Evolutionary conservation across 768 basidiomycete species (phyloP), one percentile per base, ranked within the genome.

Genomic region (Termitomyces sp.): DNA sequence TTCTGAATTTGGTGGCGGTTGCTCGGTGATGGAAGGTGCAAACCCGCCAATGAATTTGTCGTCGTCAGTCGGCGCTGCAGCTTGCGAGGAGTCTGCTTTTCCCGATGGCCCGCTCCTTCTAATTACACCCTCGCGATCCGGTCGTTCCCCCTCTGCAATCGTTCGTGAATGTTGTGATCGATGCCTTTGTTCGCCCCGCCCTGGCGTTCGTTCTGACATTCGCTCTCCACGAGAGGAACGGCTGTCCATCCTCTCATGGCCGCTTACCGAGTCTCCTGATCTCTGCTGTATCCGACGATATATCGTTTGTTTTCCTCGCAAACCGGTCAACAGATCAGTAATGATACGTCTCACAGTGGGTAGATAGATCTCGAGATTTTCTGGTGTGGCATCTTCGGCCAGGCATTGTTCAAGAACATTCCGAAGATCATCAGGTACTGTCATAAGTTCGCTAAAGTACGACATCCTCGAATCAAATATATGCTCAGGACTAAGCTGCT

Each of bases 301-400:
- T 65, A 87, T 80, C 43, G 90, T 87, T 74, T 99, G 96, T 73
- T 98, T 98, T 53, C 78, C 83, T 55, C 96, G 90, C n/a, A 99
- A 80, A 14, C 96, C 96, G 68, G 94, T 91, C 36, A 99, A 75
- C n/a, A 99, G 80, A 69, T 84, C 87, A 40, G 94, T 96, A 70
- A 98, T 98, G 70, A 97, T 96, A 68, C 83, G 82, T 57, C 96
- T 88, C 51, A 99, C 96, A 65, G 83, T 86, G 31, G 96, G 96
- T 4, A 98, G 86, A 76, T 93, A 97, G 1, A 88, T 77, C 50
- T 95, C 91, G 55, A 99, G 87, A 64, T 91, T 95, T 56, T 92
- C 87, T 4, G 83, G 79, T 1, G 83, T 88, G 38, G 96, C 94
- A 57, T 96, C 93, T 74, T 98, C 96, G 5, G 94, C 87, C 32